Conservation (phyloP, 495 filamentous ascomycete species). For the Aspergillus panamensis region DNA sequence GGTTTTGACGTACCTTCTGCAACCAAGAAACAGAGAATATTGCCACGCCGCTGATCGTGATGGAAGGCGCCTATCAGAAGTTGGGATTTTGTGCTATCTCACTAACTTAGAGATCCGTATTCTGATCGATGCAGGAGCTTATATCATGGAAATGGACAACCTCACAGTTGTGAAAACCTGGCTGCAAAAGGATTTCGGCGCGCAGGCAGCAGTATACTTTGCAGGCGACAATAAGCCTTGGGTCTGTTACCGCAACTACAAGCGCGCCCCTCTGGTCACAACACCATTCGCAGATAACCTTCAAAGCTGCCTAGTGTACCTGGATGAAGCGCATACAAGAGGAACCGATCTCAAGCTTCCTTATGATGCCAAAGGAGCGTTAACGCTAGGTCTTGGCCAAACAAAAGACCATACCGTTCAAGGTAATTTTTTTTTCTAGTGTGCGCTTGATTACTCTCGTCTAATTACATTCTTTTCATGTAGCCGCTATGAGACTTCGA, state of each 20-base stretch:
- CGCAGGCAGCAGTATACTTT: constrained; percentile 55
- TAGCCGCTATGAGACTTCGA: constrained; percentile 66
- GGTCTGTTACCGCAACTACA: constrained; percentile 44
- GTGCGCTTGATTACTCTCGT: background rate
- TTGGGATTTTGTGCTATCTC: constrained; percentile 32
- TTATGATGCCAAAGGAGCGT: constrained; percentile 51
- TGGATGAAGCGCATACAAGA: constrained; percentile 73
- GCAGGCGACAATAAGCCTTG: constrained; percentile 42
- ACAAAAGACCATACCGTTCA: constrained; percentile 72
- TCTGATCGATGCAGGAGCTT: constrained; percentile 68
- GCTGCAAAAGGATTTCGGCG: constrained; percentile 40
- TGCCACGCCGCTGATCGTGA: background rate
- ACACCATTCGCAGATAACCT: constrained; percentile 59
- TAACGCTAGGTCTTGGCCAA: constrained; percentile 63
- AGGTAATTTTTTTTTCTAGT: constrained; percentile 48
- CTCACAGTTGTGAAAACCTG: constrained; percentile 41
- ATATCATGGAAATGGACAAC: constrained; percentile 63
- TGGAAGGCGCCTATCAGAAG: constrained; percentile 15
- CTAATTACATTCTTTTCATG: background rate
- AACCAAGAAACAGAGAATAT: constrained; percentile 18
- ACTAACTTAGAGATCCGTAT: constrained; percentile 49
- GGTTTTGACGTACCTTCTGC: constrained; percentile 56
- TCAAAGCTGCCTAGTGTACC: constrained; percentile 60
- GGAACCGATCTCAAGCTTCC: constrained; percentile 72
- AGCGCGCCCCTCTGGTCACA: constrained; percentile 44